A percentile compares a stretch with the other conserved stretches of the same genome.
These are phyloP conservation scores for Leishmania tropica DNA, from an alignment of 208 protist genomes.

Conservation along the genomic window DNA sequence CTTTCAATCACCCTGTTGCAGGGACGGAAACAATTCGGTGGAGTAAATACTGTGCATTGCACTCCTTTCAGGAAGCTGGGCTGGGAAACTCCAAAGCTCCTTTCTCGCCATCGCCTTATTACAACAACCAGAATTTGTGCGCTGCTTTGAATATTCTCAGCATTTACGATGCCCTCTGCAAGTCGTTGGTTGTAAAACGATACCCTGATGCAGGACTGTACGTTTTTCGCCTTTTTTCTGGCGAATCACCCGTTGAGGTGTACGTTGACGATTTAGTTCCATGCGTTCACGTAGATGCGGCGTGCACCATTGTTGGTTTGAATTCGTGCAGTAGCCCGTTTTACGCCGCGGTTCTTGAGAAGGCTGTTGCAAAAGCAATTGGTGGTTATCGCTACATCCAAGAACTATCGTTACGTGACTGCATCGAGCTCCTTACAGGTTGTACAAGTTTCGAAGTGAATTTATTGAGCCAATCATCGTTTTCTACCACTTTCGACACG, in stretches of 20 bases:
- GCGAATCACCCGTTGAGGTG: conserved; percentile 33
- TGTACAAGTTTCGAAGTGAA: conserved; percentile 59
- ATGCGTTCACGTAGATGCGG: conserved; percentile 20
- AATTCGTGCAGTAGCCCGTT: conserved; percentile 43
- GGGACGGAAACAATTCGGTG: conserved; percentile 19
- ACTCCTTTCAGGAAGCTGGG: background rate
- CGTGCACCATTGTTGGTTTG: conserved; percentile 37
- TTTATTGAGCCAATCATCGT: conserved; percentile 15
- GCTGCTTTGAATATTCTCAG: conserved; percentile 56
- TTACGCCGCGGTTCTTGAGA: conserved; percentile 71
- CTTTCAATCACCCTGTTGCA: conserved; percentile 19
- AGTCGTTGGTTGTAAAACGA: conserved; percentile 8
- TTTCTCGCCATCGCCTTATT: conserved; percentile 35
- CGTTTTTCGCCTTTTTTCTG: conserved; percentile 39
- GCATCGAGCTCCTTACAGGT: conserved; percentile 57
- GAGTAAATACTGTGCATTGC: conserved; percentile 8
- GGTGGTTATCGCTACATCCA: conserved; percentile 58
- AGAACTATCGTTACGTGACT: conserved; percentile 49
- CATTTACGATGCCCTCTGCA: conserved; percentile 12
- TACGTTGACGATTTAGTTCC: conserved; percentile 69
- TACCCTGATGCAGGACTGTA: conserved; percentile 19
- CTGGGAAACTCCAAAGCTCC: background rate
- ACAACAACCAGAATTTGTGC: conserved; percentile 52
- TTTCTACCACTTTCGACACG: conserved; percentile 17
- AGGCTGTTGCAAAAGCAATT: conserved; percentile 69